Percentiles rank a stretch among this genome's conserved stretches.
phyloP scores from a whole-genome alignment of 2,329 filamentous ascomycete species.

The Clarireedia hainanense region DNA sequence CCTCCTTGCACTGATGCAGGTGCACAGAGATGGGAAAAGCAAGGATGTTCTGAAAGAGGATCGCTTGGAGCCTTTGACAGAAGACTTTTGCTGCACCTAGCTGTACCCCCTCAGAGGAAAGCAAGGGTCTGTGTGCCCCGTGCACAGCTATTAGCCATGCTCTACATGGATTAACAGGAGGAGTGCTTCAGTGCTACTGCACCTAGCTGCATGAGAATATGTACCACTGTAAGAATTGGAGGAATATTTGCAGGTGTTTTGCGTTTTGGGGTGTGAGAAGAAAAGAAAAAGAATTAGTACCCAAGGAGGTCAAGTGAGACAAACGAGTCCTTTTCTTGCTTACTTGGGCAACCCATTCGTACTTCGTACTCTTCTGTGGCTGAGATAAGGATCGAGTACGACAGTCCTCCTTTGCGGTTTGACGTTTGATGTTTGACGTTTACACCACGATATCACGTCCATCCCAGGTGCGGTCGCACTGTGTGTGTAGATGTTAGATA shows the following conservation, averaged over 20 bases:
- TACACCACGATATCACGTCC: too few relatives aligned
- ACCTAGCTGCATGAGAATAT: conserved; percentile 3
- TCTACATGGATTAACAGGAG: conserved; percentile 2
- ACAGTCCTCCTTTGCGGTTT: too few relatives aligned
- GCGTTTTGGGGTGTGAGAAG: background rate
- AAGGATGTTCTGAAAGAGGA: conserved; percentile 16
- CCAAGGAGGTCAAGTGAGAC: background rate
- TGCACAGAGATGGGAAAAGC: background rate
- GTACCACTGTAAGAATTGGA: background rate
- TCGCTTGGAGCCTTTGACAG: conserved; percentile 17
- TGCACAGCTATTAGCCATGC: conserved; percentile 9
- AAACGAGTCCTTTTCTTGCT: background rate
- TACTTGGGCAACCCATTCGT: too few relatives aligned
- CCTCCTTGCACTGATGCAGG: background rate
- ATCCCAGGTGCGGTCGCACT: too few relatives aligned
- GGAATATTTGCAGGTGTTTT: background rate
- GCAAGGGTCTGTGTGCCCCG: conserved; percentile 15
- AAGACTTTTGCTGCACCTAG: conserved; percentile 5
- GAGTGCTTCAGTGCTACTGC: background rate
- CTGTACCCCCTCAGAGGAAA: background rate
- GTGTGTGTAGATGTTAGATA: too few relatives aligned
- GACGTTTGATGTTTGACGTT: too few relatives aligned
- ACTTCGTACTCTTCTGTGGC: too few relatives aligned
- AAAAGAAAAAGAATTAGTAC: background rate
- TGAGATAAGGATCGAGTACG: too few relatives aligned